Conservation (phyloP, 2,329 filamentous ascomycete genomes). For the Sodiomyces alkalinus region DNA sequence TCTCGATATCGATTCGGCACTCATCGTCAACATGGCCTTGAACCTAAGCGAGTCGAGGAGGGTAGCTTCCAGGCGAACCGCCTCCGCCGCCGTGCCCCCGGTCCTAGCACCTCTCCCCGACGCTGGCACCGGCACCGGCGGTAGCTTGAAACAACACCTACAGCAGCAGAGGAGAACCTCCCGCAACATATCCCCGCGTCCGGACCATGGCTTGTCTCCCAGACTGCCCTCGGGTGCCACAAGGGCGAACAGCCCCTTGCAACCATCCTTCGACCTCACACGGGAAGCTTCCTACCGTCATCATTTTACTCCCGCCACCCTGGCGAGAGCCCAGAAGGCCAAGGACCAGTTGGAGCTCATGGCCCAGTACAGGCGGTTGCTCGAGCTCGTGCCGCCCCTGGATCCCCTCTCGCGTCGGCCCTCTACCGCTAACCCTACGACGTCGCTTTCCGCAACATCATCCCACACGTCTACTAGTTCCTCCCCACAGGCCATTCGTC, state of each 20-base stretch:
- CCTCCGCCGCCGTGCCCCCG: conserved; percentile 33
- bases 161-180: conserved; percentile 54
- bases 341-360: conserved; percentile 76
- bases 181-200: conserved; percentile 44
- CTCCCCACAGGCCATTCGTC: conserved; percentile 10
- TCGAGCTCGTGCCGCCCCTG: conserved; percentile 67
- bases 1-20: conserved; percentile 61
- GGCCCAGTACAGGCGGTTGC: conserved; percentile 64
- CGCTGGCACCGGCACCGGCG: conserved; percentile 28
- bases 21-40: conserved; percentile 87
- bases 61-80: conserved; percentile 43
- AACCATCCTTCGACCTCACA: conserved; percentile 27
- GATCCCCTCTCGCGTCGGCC: conserved; percentile 25
- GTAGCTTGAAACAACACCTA: conserved; percentile 52
- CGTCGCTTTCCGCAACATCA: conserved; percentile 15
- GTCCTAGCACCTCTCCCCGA: conserved; percentile 36
- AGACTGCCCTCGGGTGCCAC: conserved; percentile 24
- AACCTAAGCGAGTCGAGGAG: conserved; percentile 71
- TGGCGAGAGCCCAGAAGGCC: conserved; percentile 71
- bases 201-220: conserved; percentile 25
- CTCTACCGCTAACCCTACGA: conserved; percentile 22
- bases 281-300: conserved; percentile 37
- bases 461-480: conserved; percentile 4
- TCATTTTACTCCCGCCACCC: conserved; percentile 63
- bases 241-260: conserved; percentile 26